Conservation (phyloP, 2,329 filamentous ascomycete genomes). For the Lecanosticta acicola region DNA sequence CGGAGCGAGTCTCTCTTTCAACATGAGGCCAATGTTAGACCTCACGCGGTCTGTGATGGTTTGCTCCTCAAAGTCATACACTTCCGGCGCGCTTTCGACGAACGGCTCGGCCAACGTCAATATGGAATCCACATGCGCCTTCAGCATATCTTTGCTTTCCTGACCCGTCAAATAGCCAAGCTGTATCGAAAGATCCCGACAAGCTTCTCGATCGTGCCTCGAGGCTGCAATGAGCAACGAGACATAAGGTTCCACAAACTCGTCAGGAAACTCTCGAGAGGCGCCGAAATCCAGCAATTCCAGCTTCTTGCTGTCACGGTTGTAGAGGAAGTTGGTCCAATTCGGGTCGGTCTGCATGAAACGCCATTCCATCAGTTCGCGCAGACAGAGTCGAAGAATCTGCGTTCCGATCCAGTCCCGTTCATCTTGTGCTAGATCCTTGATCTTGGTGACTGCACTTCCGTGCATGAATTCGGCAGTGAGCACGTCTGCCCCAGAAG, state of each 20-base stretch:
- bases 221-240: slow-evolving; percentile 75
- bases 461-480: slow-evolving; percentile 92
- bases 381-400: slow-evolving; percentile 81
- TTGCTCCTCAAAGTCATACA: slow-evolving; percentile 90
- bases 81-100: slow-evolving; percentile 62
- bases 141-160: slow-evolving; percentile 78
- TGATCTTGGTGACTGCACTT: slow-evolving; percentile 73
- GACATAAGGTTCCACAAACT: slow-evolving; percentile 77
- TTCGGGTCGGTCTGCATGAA: slow-evolving; percentile 99
- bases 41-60: slow-evolving; percentile 94
- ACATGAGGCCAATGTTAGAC: slow-evolving; percentile 84
- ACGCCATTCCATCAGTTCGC: slow-evolving; percentile 87
- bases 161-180: slow-evolving; percentile 83
- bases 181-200: slow-evolving; percentile 27
- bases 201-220: slow-evolving; percentile 37
- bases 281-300: slow-evolving; percentile 96
- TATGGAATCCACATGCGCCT: slow-evolving; percentile 84
- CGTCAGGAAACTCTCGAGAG: slow-evolving; percentile 72
- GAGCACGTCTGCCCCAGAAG: slow-evolving; percentile 77
- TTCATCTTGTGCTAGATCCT: slow-evolving; percentile 69
- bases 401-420: slow-evolving; percentile 95
- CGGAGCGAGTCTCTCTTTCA: slow-evolving; percentile 78
- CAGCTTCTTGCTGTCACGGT: slow-evolving; percentile 60
- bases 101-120: slow-evolving; percentile 92
- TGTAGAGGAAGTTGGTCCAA: slow-evolving; percentile 98